Evolutionary conservation across 129 eudicot genomes (phyloP).

Genomic region (Centella asiatica): DNA sequence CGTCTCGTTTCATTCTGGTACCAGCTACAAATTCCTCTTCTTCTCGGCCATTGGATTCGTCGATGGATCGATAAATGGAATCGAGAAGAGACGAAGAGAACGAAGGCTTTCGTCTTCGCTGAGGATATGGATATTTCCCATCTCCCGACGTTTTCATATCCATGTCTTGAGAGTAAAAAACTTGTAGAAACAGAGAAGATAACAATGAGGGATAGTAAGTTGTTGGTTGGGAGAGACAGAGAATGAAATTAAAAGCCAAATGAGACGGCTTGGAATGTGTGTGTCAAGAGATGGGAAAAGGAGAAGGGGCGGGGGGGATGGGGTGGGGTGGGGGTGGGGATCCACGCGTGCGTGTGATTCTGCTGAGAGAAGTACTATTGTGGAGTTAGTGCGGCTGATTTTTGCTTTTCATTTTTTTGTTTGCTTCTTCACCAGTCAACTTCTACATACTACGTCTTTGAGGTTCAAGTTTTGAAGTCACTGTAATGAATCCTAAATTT

Average conservation of each 20-base stretch:
- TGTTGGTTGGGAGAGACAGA: slow-evolving; percentile 9
- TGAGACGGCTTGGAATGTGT: slow-evolving; percentile 23
- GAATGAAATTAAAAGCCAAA: slow-evolving; percentile 23
- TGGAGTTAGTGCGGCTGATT: slow-evolving; percentile 3
- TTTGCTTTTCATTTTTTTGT: neutral
- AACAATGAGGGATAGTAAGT: neutral
- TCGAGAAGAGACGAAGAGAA: slow-evolving; percentile 86
- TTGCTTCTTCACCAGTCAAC: slow-evolving; percentile 9
- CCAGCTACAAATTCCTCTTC: neutral
- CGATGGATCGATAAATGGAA: slow-evolving; percentile 76
- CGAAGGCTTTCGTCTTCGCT: slow-evolving; percentile 50
- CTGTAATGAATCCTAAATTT: neutral
- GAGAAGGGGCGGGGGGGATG: neutral
- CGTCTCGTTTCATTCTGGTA: slow-evolving; percentile 3
- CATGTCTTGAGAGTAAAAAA: slow-evolving; percentile 7
- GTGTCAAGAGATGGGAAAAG: no score
- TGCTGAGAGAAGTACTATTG: neutral
- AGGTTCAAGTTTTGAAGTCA: neutral
- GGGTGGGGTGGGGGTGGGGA: neutral
- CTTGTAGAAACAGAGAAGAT: no score
- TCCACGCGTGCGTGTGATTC: slow-evolving; percentile 16
- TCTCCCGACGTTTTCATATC: slow-evolving; percentile 17
- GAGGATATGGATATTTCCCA: slow-evolving; percentile 17
- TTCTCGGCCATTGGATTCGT: slow-evolving; percentile 26
- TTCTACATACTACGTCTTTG: neutral